Base-by-base conservation (phyloP, 176 grass and related monocot genomes). In the Stipa capillata region DNA sequence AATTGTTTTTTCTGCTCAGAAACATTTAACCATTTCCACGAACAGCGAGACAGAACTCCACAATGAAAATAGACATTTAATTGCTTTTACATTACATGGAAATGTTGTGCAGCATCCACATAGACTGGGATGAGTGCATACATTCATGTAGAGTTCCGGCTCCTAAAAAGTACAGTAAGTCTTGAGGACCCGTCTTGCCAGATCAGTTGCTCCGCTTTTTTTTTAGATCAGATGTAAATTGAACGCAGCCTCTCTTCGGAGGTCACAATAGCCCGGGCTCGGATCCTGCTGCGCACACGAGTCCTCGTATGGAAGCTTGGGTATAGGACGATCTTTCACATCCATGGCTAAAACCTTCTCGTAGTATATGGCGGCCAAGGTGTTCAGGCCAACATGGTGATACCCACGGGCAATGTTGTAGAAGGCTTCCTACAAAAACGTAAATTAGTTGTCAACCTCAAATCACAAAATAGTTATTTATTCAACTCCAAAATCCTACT, bases 221-320 rank as follows among this genome's bases (percentile, higher is more conserved):
- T 92, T 97, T 76, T 97, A 97, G 72, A 97, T 92, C 50, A 97
- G 87, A 79, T 97, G 93, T 56, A 97, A 78, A 82, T 97, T 90
- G 62, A 92, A 97, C 12, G 90, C 93, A 10, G 90, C 93, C 74
- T 97, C 93, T 39, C 87, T 81, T 20, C 85, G 78, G 16, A 92
- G 75, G 53, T 86, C 87, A 42, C 90, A 97, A 48, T 97, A 90
- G 24, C 88, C 87, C 21, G 87, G 73, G 74, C 79, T 90, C 9
- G 49, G 42, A 81, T 90, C 65, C 56, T 83, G 58, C 48, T 78
- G 41, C 11, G 49, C 24, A 35, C 15, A 36, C 10, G 39, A 52
- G 74, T 79, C 35, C 79, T 97, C 93, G 0, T 88, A 92, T n/a
- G 90, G 90, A 47, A 97, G 90, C 35, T 80, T 97, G 13, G 93